Evolutionary conservation across 129 eudicot genomes (phyloP), one percentile per base, ranked within the genome.

Genomic region (Gnaphalium uliginosum): DNA sequence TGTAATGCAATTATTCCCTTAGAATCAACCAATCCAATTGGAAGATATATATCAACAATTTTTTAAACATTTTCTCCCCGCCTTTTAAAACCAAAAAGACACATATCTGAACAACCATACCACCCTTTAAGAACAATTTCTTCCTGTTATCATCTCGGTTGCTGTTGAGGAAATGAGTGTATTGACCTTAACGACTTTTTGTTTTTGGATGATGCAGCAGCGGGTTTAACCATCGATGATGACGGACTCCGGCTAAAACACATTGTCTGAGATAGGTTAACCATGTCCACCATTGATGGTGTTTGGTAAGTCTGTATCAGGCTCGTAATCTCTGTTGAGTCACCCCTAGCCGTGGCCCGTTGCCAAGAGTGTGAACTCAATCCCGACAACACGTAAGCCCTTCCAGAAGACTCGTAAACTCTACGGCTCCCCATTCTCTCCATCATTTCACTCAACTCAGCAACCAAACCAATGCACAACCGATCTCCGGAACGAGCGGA

Each of bases 311-410:
- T 84, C 75, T 75, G 86, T 18, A 85, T 73, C 51, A 75, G 83
- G 74, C 83, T 82, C 6, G 93, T 80, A 61, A 85, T 64, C 41
- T 82, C 85, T 0, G 86, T 78, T 2, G 92, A 89, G 83, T 87
- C 96, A 32, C 96, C 97, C 37, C 96, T 71, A 6, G 98, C 90
- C 39, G 98, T 89, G 37, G 98, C 98, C 73, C 98, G 85, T 70
- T 93, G 98, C 96, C 92, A 90, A 18, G 95, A 90, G 68, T 93
- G 98, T 48, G 98, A 93, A 62, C 95, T 93, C 82, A 90, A 57
- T 29, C 96, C 96, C 8, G 98, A 93, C 72, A 93, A 69, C 22
- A 88, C 91, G 37, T 90, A 93, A 53, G 96, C 98, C 86, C 96
- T 78, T 0, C 98, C 98, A 0, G 93, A 79, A 2, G 87, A 30